Evolutionary conservation across 768 basidiomycete genomes (phyloP).

Genomic region (Kwoniella mangroviensis): DNA sequence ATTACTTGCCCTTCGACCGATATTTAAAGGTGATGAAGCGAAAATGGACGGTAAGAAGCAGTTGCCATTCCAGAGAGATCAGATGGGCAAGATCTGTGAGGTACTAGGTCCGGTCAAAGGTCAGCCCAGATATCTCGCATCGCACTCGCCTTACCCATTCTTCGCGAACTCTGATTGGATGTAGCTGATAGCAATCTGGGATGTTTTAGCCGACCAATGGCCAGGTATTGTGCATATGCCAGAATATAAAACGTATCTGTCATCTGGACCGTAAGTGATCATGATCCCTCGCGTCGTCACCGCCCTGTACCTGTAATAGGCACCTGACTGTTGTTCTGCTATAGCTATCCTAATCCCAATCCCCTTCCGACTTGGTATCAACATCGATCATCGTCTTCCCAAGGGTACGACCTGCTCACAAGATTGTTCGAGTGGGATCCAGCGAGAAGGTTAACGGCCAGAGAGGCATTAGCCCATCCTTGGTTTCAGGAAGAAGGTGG

Average conservation of each 20-base stretch:
- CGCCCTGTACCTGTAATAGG: background rate
- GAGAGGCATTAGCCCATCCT: slow-evolving; percentile 76
- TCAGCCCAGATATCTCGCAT: slow-evolving; percentile 57
- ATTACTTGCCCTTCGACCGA: slow-evolving; percentile 86
- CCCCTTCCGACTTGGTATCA: slow-evolving; percentile 71
- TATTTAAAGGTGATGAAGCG: slow-evolving; percentile 99
- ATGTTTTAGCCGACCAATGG: slow-evolving; percentile 78
- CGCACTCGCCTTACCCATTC: slow-evolving; percentile 5
- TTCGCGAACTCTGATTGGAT: background rate
- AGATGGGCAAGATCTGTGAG: slow-evolving; percentile 93
- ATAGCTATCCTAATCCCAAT: slow-evolving; percentile 65
- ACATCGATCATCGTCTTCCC: slow-evolving; percentile 49
- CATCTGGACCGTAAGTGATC: slow-evolving; percentile 40
- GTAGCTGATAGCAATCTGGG: background rate
- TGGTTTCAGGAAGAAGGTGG: slow-evolving; percentile 93
- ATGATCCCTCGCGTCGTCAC: background rate
- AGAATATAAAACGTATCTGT: slow-evolving; percentile 66
- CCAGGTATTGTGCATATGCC: slow-evolving; percentile 81
- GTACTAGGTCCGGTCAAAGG: slow-evolving; percentile 87
- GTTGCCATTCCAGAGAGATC: slow-evolving; percentile 94
- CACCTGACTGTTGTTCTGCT: background rate
- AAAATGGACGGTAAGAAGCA: slow-evolving; percentile 91
- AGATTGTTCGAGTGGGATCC: slow-evolving; percentile 90
- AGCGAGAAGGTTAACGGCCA: slow-evolving; percentile 78
- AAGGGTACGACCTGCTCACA: slow-evolving; percentile 81